These are phyloP conservation scores for Verticillium zaregamsianum DNA, from an alignment of 2,329 filamentous ascomycete genomes.

Conservation along the genomic window DNA sequence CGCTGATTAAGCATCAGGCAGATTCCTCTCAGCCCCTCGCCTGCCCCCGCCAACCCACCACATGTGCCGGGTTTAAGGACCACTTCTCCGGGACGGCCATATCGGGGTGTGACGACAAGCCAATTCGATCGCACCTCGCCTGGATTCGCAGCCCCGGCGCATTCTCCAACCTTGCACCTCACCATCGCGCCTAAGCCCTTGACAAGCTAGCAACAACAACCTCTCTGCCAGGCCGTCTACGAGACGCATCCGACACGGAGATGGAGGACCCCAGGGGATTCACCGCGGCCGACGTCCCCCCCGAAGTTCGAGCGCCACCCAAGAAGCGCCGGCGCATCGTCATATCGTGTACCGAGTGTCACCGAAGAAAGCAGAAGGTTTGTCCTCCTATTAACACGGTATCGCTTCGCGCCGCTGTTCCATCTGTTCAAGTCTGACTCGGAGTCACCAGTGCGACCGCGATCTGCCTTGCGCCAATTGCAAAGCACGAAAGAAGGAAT, in stretches of 20 bases:
- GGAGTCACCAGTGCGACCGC: constrained; percentile 48
- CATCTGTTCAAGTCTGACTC: constrained; percentile 7
- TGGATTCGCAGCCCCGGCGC: not conserved
- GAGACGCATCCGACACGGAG: not conserved
- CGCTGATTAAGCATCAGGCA: no score
- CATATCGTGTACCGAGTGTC: constrained; percentile 61
- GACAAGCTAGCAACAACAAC: not conserved
- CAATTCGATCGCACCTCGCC: not conserved
- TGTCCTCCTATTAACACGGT: not conserved
- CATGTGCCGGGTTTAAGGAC: not conserved
- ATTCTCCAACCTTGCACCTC: not conserved
- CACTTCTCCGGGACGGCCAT: not conserved
- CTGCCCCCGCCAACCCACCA: no score
- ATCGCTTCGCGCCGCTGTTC: not conserved
- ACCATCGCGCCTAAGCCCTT: not conserved
- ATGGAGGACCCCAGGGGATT: not conserved
- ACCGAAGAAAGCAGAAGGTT: constrained; percentile 58
- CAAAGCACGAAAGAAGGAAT: constrained; percentile 50
- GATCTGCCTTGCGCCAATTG: constrained; percentile 58
- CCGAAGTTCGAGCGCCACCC: constrained; percentile 24
- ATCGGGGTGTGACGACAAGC: not conserved
- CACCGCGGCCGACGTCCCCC: constrained; percentile 2
- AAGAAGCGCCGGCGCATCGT: constrained; percentile 57
- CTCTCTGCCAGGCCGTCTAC: not conserved
- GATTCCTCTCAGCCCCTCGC: no score